Evolutionary conservation across 495 filamentous ascomycete species (phyloP), one percentile per base, ranked within the genome.

Genomic region (Mycothermus thermophilus): DNA sequence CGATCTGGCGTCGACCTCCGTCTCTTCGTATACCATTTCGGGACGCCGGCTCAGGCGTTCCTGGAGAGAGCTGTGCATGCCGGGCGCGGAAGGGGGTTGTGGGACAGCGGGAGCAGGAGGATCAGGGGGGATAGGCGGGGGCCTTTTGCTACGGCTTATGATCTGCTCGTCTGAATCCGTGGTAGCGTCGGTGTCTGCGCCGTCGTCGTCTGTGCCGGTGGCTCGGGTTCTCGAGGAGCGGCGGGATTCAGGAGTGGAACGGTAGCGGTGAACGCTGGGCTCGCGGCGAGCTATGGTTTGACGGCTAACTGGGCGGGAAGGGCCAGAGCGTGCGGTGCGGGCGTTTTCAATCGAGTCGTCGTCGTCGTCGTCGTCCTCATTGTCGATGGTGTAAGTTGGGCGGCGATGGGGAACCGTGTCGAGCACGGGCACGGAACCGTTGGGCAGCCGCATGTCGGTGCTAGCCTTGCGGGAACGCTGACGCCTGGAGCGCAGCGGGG

Each of bases 211-310:
- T 5, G 58, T 53, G 23, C 60, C 57, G 32, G 47, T 52, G n/a
- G 51, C 48, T 3, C 61, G 61, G 30, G 54, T 55, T 35, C 44
- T 52, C 20, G 53, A 51, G 3, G 56, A 59, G 28, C 49, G 51
- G 28, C 46, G 56, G 28, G 58, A 66, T 11, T 50, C 59, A 17
- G 53, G 59, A 27, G 53, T 57, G 8, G 57, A 64, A 9, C 57
- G 54, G 32, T 62, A 56, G 15, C 42, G 41, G 28, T 52, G 56
- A 13, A 50, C 57, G 12, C 58, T 66, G 18, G 43, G 35, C 22
- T 59, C 51, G 15, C 50, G 51, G 27, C 51, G 45, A n/a, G 56
- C 51, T 4, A 44, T 42, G 43, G 37, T 58, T 33, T 43, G 46
- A 35, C 49, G 57, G 46, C 55, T 57, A 7, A 31, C 44, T 28